A percentile compares a stretch with the other conserved stretches of the same genome.
These are phyloP conservation scores for Smittium mucronatum DNA, from an alignment of 371 early-diverging fungal species.

Conservation along the genomic window DNA sequence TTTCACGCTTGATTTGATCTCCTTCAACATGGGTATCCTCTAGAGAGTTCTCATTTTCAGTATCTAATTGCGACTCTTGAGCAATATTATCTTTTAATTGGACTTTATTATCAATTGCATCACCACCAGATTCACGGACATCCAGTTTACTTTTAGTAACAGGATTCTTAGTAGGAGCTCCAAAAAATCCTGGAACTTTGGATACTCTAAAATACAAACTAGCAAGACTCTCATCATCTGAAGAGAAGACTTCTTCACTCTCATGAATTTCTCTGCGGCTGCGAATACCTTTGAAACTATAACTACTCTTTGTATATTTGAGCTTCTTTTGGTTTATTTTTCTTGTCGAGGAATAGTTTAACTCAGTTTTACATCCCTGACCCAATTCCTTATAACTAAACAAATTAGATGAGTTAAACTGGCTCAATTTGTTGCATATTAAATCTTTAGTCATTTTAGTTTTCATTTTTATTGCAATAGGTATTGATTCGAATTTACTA, in stretches of 20 bases:
- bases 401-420: neutral
- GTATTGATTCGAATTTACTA: neutral
- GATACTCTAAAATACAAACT: neutral
- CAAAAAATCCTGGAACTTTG: neutral
- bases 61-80: neutral
- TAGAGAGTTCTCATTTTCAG: neutral
- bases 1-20: too few species aligned
- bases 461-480: neutral
- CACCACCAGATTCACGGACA: neutral
- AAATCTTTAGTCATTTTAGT: neutral
- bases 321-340: neutral
- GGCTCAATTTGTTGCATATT: neutral
- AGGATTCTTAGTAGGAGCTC: neutral
- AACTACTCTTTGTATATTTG: neutral
- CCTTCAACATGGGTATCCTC: neutral
- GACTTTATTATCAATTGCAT: too few species aligned
- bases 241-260: neutral
- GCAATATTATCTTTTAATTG: neutral
- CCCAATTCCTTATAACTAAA: neutral
- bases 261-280: too few species aligned
- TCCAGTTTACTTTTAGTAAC: neutral
- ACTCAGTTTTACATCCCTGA: neutral
- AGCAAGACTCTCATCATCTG: neutral
- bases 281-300: neutral
- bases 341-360: neutral